Conservation (phyloP, 345 rosid genomes). For the Hypericum perforatum region DNA sequence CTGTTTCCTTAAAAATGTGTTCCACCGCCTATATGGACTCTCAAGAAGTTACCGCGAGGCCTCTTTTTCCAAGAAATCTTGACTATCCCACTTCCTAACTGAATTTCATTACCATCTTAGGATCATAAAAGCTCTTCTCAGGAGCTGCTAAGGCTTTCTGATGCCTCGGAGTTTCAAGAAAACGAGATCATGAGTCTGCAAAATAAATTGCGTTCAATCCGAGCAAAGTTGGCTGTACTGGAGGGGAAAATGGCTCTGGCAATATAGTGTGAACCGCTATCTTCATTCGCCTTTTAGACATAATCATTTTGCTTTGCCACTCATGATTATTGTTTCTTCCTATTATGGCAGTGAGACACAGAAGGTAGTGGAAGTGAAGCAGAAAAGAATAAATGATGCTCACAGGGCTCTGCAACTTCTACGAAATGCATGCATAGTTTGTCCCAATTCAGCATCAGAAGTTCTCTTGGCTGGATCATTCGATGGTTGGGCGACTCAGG, state of each 20-base stretch:
- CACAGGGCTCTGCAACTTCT: slow-evolving; percentile 50
- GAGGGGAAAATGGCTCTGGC: slow-evolving; percentile 92
- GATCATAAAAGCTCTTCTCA: slow-evolving; percentile 24
- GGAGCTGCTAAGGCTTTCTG: slow-evolving; percentile 46
- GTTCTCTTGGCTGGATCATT: slow-evolving; percentile 81
- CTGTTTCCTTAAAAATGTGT: no score
- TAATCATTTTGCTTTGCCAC: slow-evolving; percentile 2
- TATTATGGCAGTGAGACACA: slow-evolving; percentile 51
- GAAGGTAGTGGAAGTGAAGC: no score
- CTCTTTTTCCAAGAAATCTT: no score
- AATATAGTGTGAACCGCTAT: slow-evolving; percentile 36
- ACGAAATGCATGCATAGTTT: slow-evolving; percentile 57
- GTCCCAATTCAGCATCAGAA: slow-evolving; percentile 81
- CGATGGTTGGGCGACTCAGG: slow-evolving; percentile 93
- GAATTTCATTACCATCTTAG: slow-evolving; percentile 19
- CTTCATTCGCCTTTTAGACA: slow-evolving; percentile 6
- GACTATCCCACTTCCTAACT: slow-evolving; percentile 16
- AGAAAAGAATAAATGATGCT: slow-evolving; percentile 56
- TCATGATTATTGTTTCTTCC: neutral
- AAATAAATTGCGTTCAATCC: slow-evolving; percentile 62
- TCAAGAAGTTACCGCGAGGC: no score
- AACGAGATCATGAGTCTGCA: slow-evolving; percentile 59
- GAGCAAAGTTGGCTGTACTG: slow-evolving; percentile 67
- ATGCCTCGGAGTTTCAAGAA: slow-evolving; percentile 83
- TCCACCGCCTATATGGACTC: no score